These are phyloP conservation scores for Oryza nivara DNA, from an alignment of 176 grass and related monocot genomes.

Conservation along the genomic window DNA sequence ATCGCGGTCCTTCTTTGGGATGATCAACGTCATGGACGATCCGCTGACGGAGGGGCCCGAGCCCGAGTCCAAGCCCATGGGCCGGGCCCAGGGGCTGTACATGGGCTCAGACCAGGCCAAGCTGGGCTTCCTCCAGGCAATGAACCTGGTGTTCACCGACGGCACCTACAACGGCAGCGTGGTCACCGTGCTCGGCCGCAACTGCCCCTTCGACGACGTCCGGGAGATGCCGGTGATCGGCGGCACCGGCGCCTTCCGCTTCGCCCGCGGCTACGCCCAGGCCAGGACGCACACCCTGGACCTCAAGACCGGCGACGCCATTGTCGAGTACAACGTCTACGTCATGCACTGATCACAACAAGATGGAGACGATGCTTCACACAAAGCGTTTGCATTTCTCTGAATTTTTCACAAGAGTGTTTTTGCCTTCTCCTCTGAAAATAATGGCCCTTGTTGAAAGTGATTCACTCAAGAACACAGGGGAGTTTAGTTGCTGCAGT, in stretches of 20 bases:
- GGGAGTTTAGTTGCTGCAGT: not conserved
- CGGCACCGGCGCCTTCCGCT: constrained; percentile 66
- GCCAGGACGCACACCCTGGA: constrained; percentile 54
- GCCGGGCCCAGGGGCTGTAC: constrained; percentile 72
- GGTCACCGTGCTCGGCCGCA: constrained; percentile 63
- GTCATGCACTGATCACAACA: constrained; percentile 38
- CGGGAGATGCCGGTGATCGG: constrained; percentile 71
- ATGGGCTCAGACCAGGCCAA: constrained; percentile 47
- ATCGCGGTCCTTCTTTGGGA: constrained; percentile 41
- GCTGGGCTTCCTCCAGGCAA: constrained; percentile 70
- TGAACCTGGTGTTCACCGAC: constrained; percentile 67
- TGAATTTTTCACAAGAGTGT: not conserved
- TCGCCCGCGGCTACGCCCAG: constrained; percentile 63
- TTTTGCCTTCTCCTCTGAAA: not conserved
- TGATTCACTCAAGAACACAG: not conserved
- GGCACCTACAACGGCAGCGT: constrained; percentile 67
- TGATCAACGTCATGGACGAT: constrained; percentile 67
- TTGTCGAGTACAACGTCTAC: constrained; percentile 77
- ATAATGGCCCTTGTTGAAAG: not conserved
- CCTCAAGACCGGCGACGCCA: constrained; percentile 52
- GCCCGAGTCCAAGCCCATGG: constrained; percentile 37
- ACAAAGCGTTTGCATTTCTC: not conserved
- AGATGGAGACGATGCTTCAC: not conserved
- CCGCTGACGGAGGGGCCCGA: constrained; percentile 63
- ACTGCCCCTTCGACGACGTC: constrained; percentile 50